Percentiles rank a stretch among this genome's conserved stretches.
Evolutionary conservation across 805 yeast genomes (phyloP).

Genomic region (Lachancea nothofagi): DNA sequence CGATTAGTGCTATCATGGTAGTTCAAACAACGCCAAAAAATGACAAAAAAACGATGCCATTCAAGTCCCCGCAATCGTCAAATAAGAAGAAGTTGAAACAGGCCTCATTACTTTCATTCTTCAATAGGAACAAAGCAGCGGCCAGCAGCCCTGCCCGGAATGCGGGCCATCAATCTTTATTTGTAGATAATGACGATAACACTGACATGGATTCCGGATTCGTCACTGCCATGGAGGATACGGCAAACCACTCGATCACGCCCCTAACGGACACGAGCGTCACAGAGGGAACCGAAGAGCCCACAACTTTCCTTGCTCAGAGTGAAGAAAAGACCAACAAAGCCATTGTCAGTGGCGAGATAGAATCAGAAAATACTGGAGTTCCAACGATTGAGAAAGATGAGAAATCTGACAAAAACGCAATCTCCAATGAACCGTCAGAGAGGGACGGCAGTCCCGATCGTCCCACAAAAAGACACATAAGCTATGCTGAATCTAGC

Average conservation of each 20-base stretch:
- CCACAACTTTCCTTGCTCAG: not conserved
- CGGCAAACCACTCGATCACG: not conserved
- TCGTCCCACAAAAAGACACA: conserved; percentile 12
- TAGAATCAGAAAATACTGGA: not conserved
- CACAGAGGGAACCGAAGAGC: not conserved
- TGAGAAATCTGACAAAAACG: not conserved
- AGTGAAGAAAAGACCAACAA: not conserved
- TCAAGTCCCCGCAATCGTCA: conserved; percentile 17
- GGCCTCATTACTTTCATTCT: conserved; percentile 33
- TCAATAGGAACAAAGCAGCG: conserved; percentile 23
- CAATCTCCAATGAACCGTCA: conserved; percentile 26
- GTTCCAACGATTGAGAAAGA: not conserved
- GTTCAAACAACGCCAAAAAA: conserved; percentile 26
- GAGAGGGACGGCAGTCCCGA: conserved; percentile 36
- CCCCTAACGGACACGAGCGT: not conserved
- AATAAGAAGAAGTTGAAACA: conserved; percentile 35
- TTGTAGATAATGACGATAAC: conserved; percentile 19
- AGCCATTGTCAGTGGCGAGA: not conserved
- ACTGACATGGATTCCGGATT: conserved; percentile 17
- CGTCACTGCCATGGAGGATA: conserved; percentile 16
- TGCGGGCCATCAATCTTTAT: conserved; percentile 11
- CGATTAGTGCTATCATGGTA: too few species aligned
- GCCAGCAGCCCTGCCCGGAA: conserved; percentile 11
- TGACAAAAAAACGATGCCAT: conserved; percentile 7
- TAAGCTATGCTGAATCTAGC: conserved; percentile 18